These are phyloP conservation scores for Mycogone perniciosa DNA, from an alignment of 2,329 filamentous ascomycete genomes.

Conservation along the genomic window DNA sequence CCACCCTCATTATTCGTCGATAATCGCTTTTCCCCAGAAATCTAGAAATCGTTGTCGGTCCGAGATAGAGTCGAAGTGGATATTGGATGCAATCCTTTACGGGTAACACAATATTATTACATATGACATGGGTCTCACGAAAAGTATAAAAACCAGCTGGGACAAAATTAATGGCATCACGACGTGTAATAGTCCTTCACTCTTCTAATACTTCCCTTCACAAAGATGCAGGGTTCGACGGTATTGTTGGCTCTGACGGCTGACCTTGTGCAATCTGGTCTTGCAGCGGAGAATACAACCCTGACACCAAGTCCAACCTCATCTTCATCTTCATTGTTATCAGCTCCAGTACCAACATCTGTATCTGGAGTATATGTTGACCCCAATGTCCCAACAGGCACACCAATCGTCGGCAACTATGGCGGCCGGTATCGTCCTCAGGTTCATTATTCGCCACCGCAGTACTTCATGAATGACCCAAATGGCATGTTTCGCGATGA, in stretches of 20 bases:
- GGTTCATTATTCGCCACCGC: constrained; percentile 49
- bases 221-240: not conserved
- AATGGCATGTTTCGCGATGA: constrained; percentile 57
- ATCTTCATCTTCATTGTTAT: not conserved
- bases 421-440: constrained; percentile 38
- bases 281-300: not conserved
- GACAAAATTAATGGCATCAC: not conserved
- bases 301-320: not conserved
- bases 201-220: not conserved
- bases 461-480: constrained; percentile 54
- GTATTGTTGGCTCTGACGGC: not conserved
- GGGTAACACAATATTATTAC: not conserved
- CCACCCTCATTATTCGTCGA: no score
- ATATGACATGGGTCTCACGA: not conserved
- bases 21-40: no score
- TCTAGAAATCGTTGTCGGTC: not conserved
- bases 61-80: not conserved
- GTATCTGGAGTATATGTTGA: not conserved
- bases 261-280: not conserved
- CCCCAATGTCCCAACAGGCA: constrained; percentile 18
- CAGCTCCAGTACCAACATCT: not conserved
- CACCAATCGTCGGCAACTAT: constrained; percentile 21
- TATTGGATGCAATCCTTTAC: not conserved
- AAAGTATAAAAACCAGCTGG: not conserved
- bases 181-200: no score